Conservation (phyloP, 257 asterid genomes). For the Lavandula angustifolia region DNA sequence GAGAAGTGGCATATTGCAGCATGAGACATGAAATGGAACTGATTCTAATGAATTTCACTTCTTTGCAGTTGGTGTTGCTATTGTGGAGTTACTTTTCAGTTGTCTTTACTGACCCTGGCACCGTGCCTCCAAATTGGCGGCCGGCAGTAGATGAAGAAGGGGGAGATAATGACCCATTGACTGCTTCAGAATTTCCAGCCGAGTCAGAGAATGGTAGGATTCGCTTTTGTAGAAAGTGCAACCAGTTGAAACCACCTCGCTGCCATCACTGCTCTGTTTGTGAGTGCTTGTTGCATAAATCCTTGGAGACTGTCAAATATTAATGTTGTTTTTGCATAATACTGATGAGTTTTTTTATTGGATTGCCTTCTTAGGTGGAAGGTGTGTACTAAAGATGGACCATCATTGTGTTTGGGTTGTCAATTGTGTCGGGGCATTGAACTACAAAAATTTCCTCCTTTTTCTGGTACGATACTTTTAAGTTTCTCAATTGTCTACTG, state of each 20-base stretch:
- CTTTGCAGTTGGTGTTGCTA: constrained; percentile 84
- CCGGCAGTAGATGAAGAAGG: constrained; percentile 83
- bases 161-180: constrained; percentile 77
- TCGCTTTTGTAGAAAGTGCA: constrained; percentile 91
- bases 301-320: constrained; percentile 22
- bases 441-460: constrained; percentile 96
- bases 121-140: constrained; percentile 91
- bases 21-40: constrained; percentile 29
- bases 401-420: constrained; percentile 99
- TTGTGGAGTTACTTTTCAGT: constrained; percentile 97
- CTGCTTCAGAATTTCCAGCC: constrained; percentile 56
- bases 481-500: constrained; percentile 15
- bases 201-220: constrained; percentile 55
- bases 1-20: constrained; percentile 14
- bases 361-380: constrained; percentile 70
- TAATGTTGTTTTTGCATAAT: constrained; percentile 2
- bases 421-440: constrained; percentile 95
- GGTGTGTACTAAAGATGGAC: constrained; percentile 96
- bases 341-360: constrained; percentile 27
- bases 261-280: constrained; percentile 99
- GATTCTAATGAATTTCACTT: constrained; percentile 22
- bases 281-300: constrained; percentile 52
- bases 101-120: constrained; percentile 93
- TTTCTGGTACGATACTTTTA: constrained; percentile 68
- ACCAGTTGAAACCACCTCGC: constrained; percentile 95